phyloP scores from a whole-genome alignment of 805 yeast species.

The Wickerhamomyces sydowiorum region DNA sequence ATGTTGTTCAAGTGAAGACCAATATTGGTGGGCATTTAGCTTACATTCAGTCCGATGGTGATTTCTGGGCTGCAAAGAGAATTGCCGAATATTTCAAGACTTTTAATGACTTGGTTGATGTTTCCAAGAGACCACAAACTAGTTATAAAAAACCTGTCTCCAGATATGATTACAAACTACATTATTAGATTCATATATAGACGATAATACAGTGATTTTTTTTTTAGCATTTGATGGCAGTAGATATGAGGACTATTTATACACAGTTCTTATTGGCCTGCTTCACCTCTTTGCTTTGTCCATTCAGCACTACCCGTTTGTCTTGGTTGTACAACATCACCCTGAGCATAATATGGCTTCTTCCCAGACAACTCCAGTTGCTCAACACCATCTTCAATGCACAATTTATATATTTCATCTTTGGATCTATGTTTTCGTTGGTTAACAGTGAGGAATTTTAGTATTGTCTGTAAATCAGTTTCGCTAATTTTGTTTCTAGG shows the following conservation, averaged over 20 bases:
- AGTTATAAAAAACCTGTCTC: slow-evolving; percentile 14
- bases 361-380: slow-evolving; percentile 22
- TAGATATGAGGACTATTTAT: background rate
- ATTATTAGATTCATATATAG: slow-evolving; percentile 4
- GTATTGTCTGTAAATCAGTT: slow-evolving; percentile 26
- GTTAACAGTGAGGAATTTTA: slow-evolving; percentile 31
- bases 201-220: no score
- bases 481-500: slow-evolving; percentile 45
- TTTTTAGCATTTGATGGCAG: no score
- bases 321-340: slow-evolving; percentile 33
- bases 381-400: slow-evolving; percentile 33
- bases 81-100: slow-evolving; percentile 33
- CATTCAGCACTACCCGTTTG: slow-evolving; percentile 75
- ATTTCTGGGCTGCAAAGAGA: slow-evolving; percentile 43
- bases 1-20: slow-evolving; percentile 48
- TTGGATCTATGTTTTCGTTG: slow-evolving; percentile 26
- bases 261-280: slow-evolving; percentile 33
- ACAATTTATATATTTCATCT: slow-evolving; percentile 31
- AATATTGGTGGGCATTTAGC: slow-evolving; percentile 72
- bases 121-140: slow-evolving; percentile 9
- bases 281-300: slow-evolving; percentile 78
- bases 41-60: slow-evolving; percentile 35
- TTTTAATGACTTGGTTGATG: slow-evolving; percentile 30
- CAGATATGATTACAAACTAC: slow-evolving; percentile 14
- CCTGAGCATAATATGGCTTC: slow-evolving; percentile 4